Conservation (phyloP, 2,329 filamentous ascomycete species). For the Myriosclerotinia duriaeana region DNA sequence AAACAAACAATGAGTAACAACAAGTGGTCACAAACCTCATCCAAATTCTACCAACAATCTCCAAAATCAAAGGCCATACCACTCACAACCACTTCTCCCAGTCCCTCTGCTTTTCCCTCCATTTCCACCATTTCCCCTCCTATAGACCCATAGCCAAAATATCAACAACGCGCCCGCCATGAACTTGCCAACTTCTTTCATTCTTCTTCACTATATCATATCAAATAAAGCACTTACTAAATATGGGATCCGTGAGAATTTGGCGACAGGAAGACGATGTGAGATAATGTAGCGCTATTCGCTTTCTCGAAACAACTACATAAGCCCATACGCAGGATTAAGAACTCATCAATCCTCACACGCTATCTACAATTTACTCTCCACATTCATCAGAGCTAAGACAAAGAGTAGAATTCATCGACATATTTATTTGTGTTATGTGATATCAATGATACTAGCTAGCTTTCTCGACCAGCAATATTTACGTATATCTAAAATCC, state of each 20-base stretch:
- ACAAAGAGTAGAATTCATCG: not conserved
- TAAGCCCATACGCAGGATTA: too few relatives aligned
- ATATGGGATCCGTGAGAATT: too few relatives aligned
- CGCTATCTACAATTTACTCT: not conserved
- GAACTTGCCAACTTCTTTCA: too few relatives aligned
- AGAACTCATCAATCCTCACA: not conserved
- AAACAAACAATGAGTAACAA: not conserved
- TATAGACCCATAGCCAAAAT: too few relatives aligned
- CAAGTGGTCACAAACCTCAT: not conserved
- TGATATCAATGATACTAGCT: constrained; percentile 1
- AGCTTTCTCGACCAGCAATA: constrained; percentile 7
- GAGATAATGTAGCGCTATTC: too few relatives aligned
- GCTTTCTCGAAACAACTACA: too few relatives aligned
- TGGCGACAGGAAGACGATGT: too few relatives aligned
- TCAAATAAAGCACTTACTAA: too few relatives aligned
- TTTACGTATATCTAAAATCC: constrained; percentile 1
- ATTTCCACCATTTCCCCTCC: too few relatives aligned
- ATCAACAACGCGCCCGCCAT: too few relatives aligned
- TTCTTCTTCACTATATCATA: too few relatives aligned
- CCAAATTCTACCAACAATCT: not conserved
- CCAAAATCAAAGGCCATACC: not conserved
- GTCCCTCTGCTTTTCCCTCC: too few relatives aligned
- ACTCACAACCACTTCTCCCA: not conserved
- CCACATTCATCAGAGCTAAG: not conserved
- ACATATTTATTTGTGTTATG: not conserved